A percentile compares a stretch with the other conserved stretches of the same genome.
These are phyloP conservation scores for Hysterium pulicare DNA, from an alignment of 2,329 filamentous ascomycete species.

Conservation along the genomic window DNA sequence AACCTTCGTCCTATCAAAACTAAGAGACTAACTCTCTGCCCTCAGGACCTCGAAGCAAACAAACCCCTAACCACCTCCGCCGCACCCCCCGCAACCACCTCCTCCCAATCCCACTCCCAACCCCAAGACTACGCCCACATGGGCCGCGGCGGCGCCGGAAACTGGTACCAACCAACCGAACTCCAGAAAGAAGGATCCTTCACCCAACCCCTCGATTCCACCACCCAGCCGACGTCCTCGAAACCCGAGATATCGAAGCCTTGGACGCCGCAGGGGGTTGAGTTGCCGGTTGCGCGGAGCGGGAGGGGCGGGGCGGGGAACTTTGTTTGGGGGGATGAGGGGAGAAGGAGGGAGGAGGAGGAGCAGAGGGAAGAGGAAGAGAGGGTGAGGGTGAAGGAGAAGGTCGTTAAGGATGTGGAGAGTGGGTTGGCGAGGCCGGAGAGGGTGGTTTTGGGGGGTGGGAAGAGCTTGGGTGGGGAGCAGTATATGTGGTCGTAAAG, in stretches of 20 bases:
- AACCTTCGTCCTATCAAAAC: too few relatives aligned
- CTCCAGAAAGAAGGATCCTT: conserved; percentile 40
- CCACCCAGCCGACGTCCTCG: conserved; percentile 21
- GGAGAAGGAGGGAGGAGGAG: conserved; percentile 32
- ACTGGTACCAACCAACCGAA: conserved; percentile 44
- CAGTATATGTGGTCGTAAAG: too few relatives aligned
- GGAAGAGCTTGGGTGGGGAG: conserved; percentile 14
- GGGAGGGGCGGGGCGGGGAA: conserved; percentile 49
- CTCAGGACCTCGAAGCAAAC: conserved; percentile 41
- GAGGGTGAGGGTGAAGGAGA: conserved; percentile 24
- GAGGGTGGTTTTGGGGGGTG: conserved; percentile 36
- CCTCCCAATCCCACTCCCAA: conserved; percentile 15
- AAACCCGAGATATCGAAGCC: conserved; percentile 29
- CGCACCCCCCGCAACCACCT: conserved; percentile 10
- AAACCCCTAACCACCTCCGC: conserved; percentile 17
- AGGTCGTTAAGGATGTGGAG: conserved; percentile 42
- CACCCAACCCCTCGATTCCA: conserved; percentile 21
- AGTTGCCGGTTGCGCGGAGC: conserved; percentile 31
- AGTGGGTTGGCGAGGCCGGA: conserved; percentile 38
- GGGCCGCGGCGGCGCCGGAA: conserved; percentile 46
- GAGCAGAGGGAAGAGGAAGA: conserved; percentile 23
- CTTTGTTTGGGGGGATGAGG: conserved; percentile 43
- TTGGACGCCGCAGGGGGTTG: conserved; percentile 32
- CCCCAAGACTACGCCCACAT: conserved; percentile 42
- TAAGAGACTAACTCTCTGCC: conserved; percentile 3